Conservation (phyloP, 2,329 filamentous ascomycete species). For the Ophiobolus disseminans region DNA sequence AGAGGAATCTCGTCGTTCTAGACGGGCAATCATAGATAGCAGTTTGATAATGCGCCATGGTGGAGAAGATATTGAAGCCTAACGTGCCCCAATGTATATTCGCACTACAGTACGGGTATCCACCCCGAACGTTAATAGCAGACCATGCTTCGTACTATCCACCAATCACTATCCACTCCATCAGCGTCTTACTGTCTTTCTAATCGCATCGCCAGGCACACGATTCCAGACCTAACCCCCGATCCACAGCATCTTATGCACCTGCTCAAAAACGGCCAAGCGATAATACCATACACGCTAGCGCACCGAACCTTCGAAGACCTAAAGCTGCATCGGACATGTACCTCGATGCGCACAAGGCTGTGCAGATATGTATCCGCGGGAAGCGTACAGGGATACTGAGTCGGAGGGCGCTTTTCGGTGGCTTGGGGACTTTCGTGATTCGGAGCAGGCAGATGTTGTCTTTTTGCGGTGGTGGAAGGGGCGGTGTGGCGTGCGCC, state of each 20-base stretch:
- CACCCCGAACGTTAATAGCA: not conserved
- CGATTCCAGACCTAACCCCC: not conserved
- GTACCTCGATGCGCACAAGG: conserved; percentile 14
- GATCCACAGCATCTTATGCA: not conserved
- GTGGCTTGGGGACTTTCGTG: no score
- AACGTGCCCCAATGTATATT: no score
- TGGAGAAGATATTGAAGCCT: no score
- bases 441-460: conserved; percentile 4
- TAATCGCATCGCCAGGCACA: not conserved
- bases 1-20: not conserved
- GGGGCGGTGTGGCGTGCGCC: conserved; percentile 26
- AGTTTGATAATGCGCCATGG: no score
- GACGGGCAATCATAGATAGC: no score
- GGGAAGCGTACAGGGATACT: conserved; percentile 12
- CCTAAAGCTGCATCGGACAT: conserved; percentile 15
- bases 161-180: not conserved
- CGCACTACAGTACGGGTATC: not conserved
- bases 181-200: not conserved
- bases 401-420: no score
- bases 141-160: not conserved
- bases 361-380: conserved; percentile 23
- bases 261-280: not conserved
- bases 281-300: conserved; percentile 4
- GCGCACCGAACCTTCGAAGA: conserved; percentile 18
- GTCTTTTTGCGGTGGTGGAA: not conserved